These are phyloP conservation scores for Fusarium pseudograminearum DNA, from an alignment of 2,329 filamentous ascomycete genomes.

Conservation along the genomic window DNA sequence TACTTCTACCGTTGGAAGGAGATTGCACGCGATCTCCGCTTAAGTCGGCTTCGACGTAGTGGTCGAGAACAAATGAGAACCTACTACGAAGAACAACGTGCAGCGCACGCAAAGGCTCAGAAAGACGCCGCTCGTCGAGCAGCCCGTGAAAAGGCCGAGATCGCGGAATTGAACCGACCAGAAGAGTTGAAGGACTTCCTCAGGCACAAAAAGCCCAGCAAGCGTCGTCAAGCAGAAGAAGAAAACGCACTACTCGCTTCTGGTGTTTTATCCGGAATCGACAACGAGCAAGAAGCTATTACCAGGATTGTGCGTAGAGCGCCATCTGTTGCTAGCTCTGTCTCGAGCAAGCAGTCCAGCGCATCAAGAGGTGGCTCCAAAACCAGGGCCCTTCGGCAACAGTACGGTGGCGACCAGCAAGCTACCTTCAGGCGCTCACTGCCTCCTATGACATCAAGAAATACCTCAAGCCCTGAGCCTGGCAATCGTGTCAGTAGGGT, in stretches of 20 bases:
- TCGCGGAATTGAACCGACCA: slow-evolving; percentile 49
- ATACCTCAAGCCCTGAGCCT: slow-evolving; percentile 44
- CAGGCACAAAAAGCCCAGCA: slow-evolving; percentile 49
- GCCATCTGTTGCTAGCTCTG: slow-evolving; percentile 40
- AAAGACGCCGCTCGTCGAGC: slow-evolving; percentile 51
- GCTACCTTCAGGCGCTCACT: slow-evolving; percentile 56
- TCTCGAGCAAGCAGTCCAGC: slow-evolving; percentile 38
- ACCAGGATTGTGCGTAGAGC: slow-evolving; percentile 53
- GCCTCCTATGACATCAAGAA: slow-evolving; percentile 51
- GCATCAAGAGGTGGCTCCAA: slow-evolving; percentile 51
- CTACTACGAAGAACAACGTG: slow-evolving; percentile 58
- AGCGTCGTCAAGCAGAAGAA: slow-evolving; percentile 50
- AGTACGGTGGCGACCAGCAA: slow-evolving; percentile 47
- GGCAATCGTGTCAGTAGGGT: slow-evolving; percentile 52
- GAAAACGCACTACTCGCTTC: slow-evolving; percentile 57
- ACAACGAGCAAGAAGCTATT: slow-evolving; percentile 53
- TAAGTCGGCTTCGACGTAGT: slow-evolving; percentile 63
- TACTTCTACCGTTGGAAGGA: slow-evolving; percentile 70
- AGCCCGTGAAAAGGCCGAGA: slow-evolving; percentile 45
- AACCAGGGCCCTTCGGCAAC: slow-evolving; percentile 54
- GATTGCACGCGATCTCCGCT: slow-evolving; percentile 60
- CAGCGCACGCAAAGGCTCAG: slow-evolving; percentile 50
- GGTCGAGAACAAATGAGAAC: slow-evolving; percentile 64
- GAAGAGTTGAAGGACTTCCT: slow-evolving; percentile 53
- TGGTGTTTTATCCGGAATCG: slow-evolving; percentile 57